These are phyloP conservation scores for Termitomyces sp. DNA, from an alignment of 1,284 basidiomycete species.

Conservation along the genomic window DNA sequence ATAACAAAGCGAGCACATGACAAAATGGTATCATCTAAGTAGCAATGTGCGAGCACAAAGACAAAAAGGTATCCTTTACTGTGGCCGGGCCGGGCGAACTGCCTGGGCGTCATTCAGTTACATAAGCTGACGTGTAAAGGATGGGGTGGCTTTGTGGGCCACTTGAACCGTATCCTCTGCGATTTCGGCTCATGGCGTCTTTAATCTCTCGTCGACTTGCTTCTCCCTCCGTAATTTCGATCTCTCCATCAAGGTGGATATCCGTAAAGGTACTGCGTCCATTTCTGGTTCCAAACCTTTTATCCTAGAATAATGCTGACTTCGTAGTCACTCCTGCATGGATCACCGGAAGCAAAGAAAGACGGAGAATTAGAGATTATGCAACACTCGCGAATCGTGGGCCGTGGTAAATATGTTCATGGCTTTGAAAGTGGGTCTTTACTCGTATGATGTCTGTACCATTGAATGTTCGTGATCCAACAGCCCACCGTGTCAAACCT, in stretches of 20 bases:
- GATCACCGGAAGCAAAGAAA: slow-evolving; percentile 80
- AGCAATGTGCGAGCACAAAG: no score
- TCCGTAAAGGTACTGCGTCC: slow-evolving; percentile 52
- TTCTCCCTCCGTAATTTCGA: slow-evolving; percentile 2
- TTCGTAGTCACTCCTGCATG: slow-evolving; percentile 54
- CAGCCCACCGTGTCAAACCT: slow-evolving; percentile 83
- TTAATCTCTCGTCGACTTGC: slow-evolving; percentile 16
- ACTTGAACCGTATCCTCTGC: neutral
- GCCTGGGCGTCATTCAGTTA: neutral
- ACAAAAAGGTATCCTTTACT: no score
- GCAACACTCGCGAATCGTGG: slow-evolving; percentile 83
- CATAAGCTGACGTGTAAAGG: slow-evolving; percentile 2
- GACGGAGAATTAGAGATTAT: slow-evolving; percentile 71
- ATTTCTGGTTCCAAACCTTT: slow-evolving; percentile 13
- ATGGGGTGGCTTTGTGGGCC: neutral
- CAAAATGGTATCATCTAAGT: no score
- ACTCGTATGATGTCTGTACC: neutral
- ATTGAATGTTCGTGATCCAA: neutral
- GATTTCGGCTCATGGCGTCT: slow-evolving; percentile 14
- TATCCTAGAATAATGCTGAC: slow-evolving; percentile 12
- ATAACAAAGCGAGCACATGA: no score
- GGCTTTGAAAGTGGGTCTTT: slow-evolving; percentile 74
- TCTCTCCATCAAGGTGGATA: slow-evolving; percentile 36
- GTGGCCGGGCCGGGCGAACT: neutral
- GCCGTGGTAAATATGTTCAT: slow-evolving; percentile 84